Evolutionary conservation across 306 rosid genomes (phyloP), one percentile per base, ranked within the genome.

Genomic region (Aeschynomene evenia): DNA sequence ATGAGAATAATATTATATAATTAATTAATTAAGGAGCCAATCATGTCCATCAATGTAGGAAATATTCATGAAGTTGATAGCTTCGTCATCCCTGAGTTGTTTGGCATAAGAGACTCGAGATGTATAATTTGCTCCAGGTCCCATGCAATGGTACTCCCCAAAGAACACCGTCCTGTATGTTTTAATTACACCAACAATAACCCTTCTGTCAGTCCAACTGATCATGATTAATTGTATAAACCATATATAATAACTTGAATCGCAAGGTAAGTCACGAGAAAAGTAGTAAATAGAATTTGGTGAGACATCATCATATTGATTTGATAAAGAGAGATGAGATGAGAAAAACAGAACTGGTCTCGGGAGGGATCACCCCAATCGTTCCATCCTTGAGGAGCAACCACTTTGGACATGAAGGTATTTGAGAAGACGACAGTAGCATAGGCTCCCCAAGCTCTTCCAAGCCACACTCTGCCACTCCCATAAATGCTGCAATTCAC

Each of bases 401-500:
- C 80, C 1, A 88, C 86, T 28, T 85, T 84, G 28, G 91, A 80
- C 96, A 92, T 87, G 68, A 45, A 80, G 0, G 96, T 86, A 16
- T 4, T 78, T 4, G 87, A 85, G 76, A 90, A 88, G 26, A 92
- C 75, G 0, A 84, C 95, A 4, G 89, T 78, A 36, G 96, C 89
- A 46, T 9, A 86, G 12, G 82, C 0, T 21, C 96, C 89, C 98
- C 96, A 89, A 1, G 98, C 96, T 80, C 98, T 74, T 7, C 96
- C 95, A 16, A 89, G 96, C 96, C 92, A 92, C 45, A 88, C 89
- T 70, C 69, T 86, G 12, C 98, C 96, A 36, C 70, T 84, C 11
- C 98, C 98, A 56, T 6, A 26, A 55, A 92, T 82, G 73, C 58
- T 83, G 39, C 98, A 92, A 48, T 89, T 89, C 81, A 92, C 85